Evolutionary conservation across 2,329 filamentous ascomycete genomes (phyloP), one percentile per base, ranked within the genome.

Genomic region (Claviceps pusilla): DNA sequence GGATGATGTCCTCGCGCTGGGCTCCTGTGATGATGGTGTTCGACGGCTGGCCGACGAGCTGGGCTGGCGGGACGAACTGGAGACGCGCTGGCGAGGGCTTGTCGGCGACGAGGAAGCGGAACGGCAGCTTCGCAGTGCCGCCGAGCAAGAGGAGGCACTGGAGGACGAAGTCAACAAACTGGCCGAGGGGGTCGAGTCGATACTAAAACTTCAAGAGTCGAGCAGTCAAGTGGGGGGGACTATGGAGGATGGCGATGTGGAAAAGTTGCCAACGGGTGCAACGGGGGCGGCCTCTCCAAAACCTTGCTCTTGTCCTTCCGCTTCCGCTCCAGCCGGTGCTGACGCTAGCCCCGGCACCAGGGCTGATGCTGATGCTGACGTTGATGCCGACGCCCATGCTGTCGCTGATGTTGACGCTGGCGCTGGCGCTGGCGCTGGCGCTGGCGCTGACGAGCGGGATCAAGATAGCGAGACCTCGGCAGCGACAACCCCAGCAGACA

Each of bases 61-160:
- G 47, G 91, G 89, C 0, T 98, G 93, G 93, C 69, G 78, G 9
- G 81, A 88, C 2, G 91, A 97, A 64, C 73, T 98, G 16, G 88
- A 96, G 65, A 68, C 65, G 3, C 62, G 87, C 52, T 97, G 89
- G 89, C 75, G 80, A 28, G 69, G 71, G 48, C 77, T 84, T 0
- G 84, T 86, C 7, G 80, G 86, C 4, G 72, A 82, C 29, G 71
- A 78, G 57, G 74, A 81, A 61, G 76, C 77, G 28, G 72, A 71
- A 60, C 74, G 70, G 56, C 76, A 78, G 62, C 60, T 72, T 56
- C 54, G 57, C 11, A 63, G 61, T 12, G 61, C 64, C 33, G 69
- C 63, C 43, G 63, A 62, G 10, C 61, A 59, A 7, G 59, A 64
- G 7, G 59, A 61, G 31, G 68, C 68, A 53, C 61, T 71, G 4